These are phyloP conservation scores for Globisporangium parvum DNA, from an alignment of 352 stramenopile genomes.

Conservation along the genomic window DNA sequence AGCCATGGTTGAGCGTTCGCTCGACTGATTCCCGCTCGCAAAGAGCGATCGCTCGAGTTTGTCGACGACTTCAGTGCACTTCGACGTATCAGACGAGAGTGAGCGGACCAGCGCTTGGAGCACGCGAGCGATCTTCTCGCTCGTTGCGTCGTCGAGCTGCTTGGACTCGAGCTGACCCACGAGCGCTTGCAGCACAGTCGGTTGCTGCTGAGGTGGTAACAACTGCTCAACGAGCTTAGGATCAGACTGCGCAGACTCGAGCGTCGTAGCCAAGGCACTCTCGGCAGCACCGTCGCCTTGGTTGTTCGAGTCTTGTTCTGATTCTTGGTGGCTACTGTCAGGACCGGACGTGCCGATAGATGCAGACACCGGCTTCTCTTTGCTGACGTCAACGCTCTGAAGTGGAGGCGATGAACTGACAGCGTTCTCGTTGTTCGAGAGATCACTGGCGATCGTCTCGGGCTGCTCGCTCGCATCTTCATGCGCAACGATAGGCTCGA, in stretches of 20 bases:
- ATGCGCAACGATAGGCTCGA: too few relatives aligned
- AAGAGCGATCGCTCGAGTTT: slow-evolving; percentile 20
- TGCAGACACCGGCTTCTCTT: too few relatives aligned
- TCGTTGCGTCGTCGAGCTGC: slow-evolving; percentile 15
- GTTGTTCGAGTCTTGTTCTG: too few relatives aligned
- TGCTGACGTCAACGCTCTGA: too few relatives aligned
- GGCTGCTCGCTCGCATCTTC: too few relatives aligned
- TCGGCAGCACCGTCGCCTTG: too few relatives aligned
- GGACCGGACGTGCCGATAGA: too few relatives aligned
- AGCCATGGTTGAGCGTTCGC: not conserved
- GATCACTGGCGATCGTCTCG: too few relatives aligned
- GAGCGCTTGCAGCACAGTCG: slow-evolving; percentile 18
- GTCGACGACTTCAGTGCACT: slow-evolving; percentile 17
- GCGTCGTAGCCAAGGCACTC: not conserved
- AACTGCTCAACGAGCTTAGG: too few relatives aligned
- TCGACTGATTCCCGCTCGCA: not conserved
- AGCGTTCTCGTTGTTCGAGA: too few relatives aligned
- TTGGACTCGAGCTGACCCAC: slow-evolving; percentile 14
- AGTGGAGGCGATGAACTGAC: too few relatives aligned
- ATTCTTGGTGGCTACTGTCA: too few relatives aligned
- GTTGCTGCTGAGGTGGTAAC: not conserved
- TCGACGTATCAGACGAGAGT: slow-evolving; percentile 13
- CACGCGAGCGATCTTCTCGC: slow-evolving; percentile 21
- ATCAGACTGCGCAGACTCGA: not conserved
- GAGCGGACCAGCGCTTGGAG: slow-evolving; percentile 20